A percentile compares a stretch with the other conserved stretches of the same genome.
Evolutionary conservation across 2,329 filamentous ascomycete genomes (phyloP).

Genomic region (Dactylellina parvicollis): DNA sequence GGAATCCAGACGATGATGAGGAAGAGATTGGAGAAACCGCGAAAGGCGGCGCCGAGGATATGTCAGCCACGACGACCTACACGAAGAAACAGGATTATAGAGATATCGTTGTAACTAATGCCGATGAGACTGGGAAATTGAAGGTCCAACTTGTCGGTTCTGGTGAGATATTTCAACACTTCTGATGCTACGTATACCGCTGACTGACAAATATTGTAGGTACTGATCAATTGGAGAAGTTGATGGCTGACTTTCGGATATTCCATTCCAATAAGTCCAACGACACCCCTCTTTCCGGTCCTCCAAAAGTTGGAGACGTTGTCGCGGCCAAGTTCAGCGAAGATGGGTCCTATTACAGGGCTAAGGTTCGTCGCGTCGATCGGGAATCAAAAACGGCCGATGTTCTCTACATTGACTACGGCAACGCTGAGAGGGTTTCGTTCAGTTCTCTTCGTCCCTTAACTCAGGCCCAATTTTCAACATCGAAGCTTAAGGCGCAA

Average conservation of each 20-base stretch:
- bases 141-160: constrained; percentile 89
- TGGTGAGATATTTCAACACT: constrained; percentile 15
- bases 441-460: constrained; percentile 88
- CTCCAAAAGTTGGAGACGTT: constrained; percentile 89
- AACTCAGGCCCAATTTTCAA: constrained; percentile 78
- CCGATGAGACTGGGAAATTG: constrained; percentile 81
- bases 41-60: constrained; percentile 66
- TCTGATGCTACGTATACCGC: constrained; percentile 60
- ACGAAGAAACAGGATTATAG: constrained; percentile 87
- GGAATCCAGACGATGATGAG: constrained; percentile 87
- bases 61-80: constrained; percentile 64
- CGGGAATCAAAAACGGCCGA: constrained; percentile 87
- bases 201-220: constrained; percentile 62
- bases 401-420: constrained; percentile 94
- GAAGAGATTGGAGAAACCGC: constrained; percentile 65
- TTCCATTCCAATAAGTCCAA: constrained; percentile 90
- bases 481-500: constrained; percentile 84
- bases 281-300: constrained; percentile 74
- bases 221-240: constrained; percentile 81
- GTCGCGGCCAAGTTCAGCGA: constrained; percentile 90
- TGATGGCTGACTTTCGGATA: constrained; percentile 90
- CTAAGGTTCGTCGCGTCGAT: constrained; percentile 89
- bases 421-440: constrained; percentile 87
- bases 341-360: constrained; percentile 94
- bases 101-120: constrained; percentile 89